A percentile compares a stretch with the other conserved stretches of the same genome.
Evolutionary conservation across 345 rosid genomes (phyloP).

Genomic region (Hibiscus tridactylites): DNA sequence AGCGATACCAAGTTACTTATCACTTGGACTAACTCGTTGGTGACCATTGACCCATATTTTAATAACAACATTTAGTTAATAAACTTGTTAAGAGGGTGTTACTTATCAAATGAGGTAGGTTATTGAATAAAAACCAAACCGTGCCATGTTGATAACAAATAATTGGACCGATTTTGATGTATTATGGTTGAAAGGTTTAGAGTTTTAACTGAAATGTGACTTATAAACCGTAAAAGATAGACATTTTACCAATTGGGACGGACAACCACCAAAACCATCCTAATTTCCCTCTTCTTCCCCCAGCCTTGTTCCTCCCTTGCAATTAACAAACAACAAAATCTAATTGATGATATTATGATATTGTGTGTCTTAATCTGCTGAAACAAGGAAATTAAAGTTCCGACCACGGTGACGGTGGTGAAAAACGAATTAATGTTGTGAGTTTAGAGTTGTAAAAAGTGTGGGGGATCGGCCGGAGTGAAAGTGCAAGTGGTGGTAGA

Average conservation of each 20-base stretch:
- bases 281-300: not conserved
- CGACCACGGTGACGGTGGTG: no score
- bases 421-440: not conserved
- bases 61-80: no score
- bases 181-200: not conserved
- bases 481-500: not conserved
- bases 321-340: not conserved
- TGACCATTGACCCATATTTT: no score
- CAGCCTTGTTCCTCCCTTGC: not conserved
- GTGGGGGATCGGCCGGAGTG: not conserved
- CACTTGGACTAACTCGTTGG: no score
- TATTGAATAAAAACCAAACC: no score
- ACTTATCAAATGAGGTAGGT: not conserved
- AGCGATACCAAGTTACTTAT: no score
- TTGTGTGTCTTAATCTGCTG: not conserved
- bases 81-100: not conserved
- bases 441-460: not conserved
- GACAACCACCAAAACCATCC: conserved; percentile 4
- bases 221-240: not conserved
- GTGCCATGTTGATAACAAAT: no score
- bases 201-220: not conserved
- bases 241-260: conserved; percentile 5
- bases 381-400: not conserved
- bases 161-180: not conserved
- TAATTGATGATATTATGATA: not conserved